Percentiles rank a stretch among this genome's conserved stretches.
These are phyloP conservation scores for Volvox reticuliferus DNA, from an alignment of 139 green algal genomes.

Conservation along the genomic window DNA sequence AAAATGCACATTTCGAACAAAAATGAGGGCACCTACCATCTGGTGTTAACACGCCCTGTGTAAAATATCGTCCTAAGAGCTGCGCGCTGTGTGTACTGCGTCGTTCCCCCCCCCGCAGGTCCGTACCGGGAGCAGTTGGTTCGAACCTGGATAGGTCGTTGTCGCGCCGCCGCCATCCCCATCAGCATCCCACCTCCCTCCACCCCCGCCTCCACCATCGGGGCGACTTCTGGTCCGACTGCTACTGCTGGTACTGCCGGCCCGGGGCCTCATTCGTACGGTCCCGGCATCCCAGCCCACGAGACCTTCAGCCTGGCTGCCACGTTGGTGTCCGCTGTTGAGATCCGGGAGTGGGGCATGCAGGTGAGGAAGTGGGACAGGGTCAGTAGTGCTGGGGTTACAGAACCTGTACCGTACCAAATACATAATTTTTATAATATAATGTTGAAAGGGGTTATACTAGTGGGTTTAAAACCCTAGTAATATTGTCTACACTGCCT, in stretches of 20 bases:
- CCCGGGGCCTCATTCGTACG: too few species aligned
- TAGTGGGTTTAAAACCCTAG: too few species aligned
- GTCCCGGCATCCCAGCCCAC: too few species aligned
- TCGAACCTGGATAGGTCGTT: conserved; percentile 59
- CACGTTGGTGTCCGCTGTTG: conserved; percentile 71
- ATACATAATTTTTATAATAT: too few species aligned
- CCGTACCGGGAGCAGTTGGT: conserved; percentile 64
- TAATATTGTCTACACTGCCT: too few species aligned
- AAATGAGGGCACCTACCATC: too few species aligned
- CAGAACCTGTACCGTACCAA: too few species aligned
- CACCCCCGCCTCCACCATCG: background rate
- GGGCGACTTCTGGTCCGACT: background rate
- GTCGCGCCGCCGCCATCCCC: conserved; percentile 66
- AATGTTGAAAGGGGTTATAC: too few species aligned
- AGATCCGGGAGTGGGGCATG: conserved; percentile 74
- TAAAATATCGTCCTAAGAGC: too few species aligned
- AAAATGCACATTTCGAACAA: too few species aligned
- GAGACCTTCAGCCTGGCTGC: conserved; percentile 51
- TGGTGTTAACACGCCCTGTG: too few species aligned
- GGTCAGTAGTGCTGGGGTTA: too few species aligned
- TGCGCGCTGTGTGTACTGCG: background rate
- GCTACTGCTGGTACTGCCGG: background rate
- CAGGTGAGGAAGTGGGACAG: conserved; percentile 26
- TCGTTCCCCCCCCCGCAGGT: conserved; percentile 30
- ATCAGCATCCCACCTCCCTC: background rate